Percentiles rank a stretch among this genome's conserved stretches.
These are phyloP conservation scores for Mycena latifolia DNA, from an alignment of 768 basidiomycete species.

Conservation along the genomic window DNA sequence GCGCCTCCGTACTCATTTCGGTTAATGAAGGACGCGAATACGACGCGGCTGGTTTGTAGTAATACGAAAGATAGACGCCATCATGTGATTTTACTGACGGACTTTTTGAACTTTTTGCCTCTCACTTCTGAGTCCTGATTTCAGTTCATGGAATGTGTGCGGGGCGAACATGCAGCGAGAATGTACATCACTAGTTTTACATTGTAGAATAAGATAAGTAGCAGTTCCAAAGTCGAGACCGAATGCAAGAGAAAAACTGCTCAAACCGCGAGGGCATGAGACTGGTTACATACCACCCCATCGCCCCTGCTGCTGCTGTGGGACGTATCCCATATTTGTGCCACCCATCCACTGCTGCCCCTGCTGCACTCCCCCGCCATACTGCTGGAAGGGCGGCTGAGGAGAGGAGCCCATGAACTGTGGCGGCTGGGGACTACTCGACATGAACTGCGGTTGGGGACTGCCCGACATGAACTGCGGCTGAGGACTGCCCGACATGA, in stretches of 20 bases:
- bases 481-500: slow-evolving; percentile 33
- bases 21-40: too few relatives aligned
- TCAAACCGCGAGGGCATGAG: neutral
- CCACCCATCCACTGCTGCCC: slow-evolving; percentile 35
- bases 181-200: slow-evolving; percentile 4
- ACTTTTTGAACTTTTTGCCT: too few relatives aligned
- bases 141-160: too few relatives aligned
- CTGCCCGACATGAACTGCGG: slow-evolving; percentile 37
- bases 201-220: slow-evolving; percentile 12
- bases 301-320: slow-evolving; percentile 41
- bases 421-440: slow-evolving; percentile 24
- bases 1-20: slow-evolving; percentile 38
- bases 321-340: slow-evolving; percentile 26
- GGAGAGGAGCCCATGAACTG: slow-evolving; percentile 26
- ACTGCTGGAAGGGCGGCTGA: slow-evolving; percentile 27
- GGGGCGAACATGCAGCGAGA: too few relatives aligned
- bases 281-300: slow-evolving; percentile 53
- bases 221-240: slow-evolving; percentile 1
- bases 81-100: too few relatives aligned
- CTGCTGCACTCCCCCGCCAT: slow-evolving; percentile 19
- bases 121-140: too few relatives aligned
- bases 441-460: slow-evolving; percentile 37
- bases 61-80: too few relatives aligned
- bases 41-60: too few relatives aligned
- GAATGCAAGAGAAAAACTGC: neutral